Evolutionary conservation across 2,329 filamentous ascomycete species (phyloP).

Genomic region (Talaromyces marneffei): DNA sequence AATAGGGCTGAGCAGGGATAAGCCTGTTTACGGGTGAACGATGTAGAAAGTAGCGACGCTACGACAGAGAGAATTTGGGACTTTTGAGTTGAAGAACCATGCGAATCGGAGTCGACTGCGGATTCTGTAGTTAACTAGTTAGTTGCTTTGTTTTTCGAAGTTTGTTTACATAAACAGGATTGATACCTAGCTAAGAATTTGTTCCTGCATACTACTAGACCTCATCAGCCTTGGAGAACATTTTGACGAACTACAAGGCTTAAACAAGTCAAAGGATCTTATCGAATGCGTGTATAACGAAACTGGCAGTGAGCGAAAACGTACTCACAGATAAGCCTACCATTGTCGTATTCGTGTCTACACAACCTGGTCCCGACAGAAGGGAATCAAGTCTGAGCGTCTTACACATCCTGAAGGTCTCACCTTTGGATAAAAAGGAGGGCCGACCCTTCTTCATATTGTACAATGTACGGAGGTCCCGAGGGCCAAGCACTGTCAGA

Average conservation of each 20-base stretch:
- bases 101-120: background rate
- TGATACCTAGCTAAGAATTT: background rate
- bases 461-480: background rate
- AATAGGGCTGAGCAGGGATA: slow-evolving; percentile 1
- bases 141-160: background rate
- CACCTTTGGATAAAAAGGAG: background rate
- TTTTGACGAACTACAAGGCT: background rate
- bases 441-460: background rate
- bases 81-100: background rate
- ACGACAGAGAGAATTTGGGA: too few species aligned
- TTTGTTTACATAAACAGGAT: background rate
- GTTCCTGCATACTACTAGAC: background rate
- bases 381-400: background rate
- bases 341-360: background rate
- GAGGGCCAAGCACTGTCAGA: background rate
- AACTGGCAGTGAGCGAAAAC: background rate
- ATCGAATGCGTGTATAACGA: too few species aligned
- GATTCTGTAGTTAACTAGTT: background rate
- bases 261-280: background rate
- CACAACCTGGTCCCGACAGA: background rate
- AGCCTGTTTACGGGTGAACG: background rate
- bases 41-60: background rate
- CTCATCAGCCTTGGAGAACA: background rate
- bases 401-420: background rate
- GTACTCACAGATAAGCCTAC: background rate